These are phyloP conservation scores for Botryotinia globosa DNA, from an alignment of 2,329 filamentous ascomycete genomes.

Conservation along the genomic window DNA sequence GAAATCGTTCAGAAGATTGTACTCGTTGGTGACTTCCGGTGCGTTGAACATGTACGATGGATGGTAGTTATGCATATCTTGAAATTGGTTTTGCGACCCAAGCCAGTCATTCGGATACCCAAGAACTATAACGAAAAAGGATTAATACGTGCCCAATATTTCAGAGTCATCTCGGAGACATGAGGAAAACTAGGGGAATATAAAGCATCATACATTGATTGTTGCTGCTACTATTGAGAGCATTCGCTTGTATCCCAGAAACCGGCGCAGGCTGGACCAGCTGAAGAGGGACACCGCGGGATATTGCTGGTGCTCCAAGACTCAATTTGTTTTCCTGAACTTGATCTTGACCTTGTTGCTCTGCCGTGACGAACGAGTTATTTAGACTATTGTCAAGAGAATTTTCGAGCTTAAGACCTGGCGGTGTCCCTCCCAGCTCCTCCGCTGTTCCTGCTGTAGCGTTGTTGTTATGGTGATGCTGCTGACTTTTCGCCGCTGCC, in stretches of 20 bases:
- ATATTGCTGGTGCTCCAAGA: constrained; percentile 37
- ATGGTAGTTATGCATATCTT: constrained; percentile 93
- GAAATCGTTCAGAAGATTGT: constrained; percentile 95
- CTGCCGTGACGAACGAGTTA: constrained; percentile 48
- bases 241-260: constrained; percentile 63
- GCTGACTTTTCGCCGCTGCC: constrained; percentile 57
- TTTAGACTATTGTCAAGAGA: constrained; percentile 46
- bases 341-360: constrained; percentile 48
- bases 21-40: constrained; percentile 95
- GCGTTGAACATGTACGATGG: constrained; percentile 91
- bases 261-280: constrained; percentile 70
- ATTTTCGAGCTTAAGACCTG: constrained; percentile 48
- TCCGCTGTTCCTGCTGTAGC: constrained; percentile 48
- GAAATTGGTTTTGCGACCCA: constrained; percentile 70
- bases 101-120: constrained; percentile 83
- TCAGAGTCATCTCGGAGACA: constrained; percentile 33
- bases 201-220: constrained; percentile 64
- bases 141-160: constrained; percentile 31
- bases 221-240: constrained; percentile 60
- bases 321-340: constrained; percentile 42
- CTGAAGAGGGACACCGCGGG: constrained; percentile 57
- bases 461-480: constrained; percentile 50
- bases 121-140: constrained; percentile 61
- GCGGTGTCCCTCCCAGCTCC: constrained; percentile 55
- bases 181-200: constrained; percentile 5